Base-by-base conservation (phyloP, 176 grass and related monocot genomes). In the Musa beccarii region DNA sequence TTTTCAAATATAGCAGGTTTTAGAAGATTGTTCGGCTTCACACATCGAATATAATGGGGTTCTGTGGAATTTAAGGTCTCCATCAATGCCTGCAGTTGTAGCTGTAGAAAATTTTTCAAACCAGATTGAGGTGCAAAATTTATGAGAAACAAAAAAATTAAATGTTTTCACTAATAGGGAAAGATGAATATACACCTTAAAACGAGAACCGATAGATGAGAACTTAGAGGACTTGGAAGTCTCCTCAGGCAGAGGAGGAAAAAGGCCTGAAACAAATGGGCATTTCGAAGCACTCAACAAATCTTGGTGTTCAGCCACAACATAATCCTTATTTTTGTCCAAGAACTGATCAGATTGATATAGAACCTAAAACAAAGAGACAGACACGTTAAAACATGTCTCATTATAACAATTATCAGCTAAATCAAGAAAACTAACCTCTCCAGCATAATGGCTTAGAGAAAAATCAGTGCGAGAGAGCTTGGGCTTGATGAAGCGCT, bases 271-370 rank as follows among this genome's bases (percentile, higher is more conserved):
- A 12, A 99, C 88, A 75, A 99, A 99, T 26, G 90, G 81, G 66
- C 96, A 99, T 89, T 91, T 99, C 75, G 96, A 95, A 62, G 91
- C 75, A 74, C 88, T 85, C 69, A 99, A 83, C 59, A 99, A 79
- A 53, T 99, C 96, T 71, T 95, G 96, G 81, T 99, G 96, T 81
- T 99, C 96, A 70, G 91, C 88, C 72, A 99, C 90, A 54, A 99
- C 96, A 68, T 99, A 99, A 81, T 99, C 96, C 82, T 95, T 99
- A 63, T 99, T 99, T 87, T 99, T 99, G 68, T 99, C 96, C 43
- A 99, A 83, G 77, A 99, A 99, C 26, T 94, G 91, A 54, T 92
- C 91, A 59, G 96, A 99, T 72, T 92, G 90, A 80, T 99, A 99
- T 59, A 89, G 12, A 19, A 92, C 90, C 90, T 92, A 65, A 66